Evolutionary conservation across 2,329 filamentous ascomycete species (phyloP).

Genomic region (Shiraia bambusicola): DNA sequence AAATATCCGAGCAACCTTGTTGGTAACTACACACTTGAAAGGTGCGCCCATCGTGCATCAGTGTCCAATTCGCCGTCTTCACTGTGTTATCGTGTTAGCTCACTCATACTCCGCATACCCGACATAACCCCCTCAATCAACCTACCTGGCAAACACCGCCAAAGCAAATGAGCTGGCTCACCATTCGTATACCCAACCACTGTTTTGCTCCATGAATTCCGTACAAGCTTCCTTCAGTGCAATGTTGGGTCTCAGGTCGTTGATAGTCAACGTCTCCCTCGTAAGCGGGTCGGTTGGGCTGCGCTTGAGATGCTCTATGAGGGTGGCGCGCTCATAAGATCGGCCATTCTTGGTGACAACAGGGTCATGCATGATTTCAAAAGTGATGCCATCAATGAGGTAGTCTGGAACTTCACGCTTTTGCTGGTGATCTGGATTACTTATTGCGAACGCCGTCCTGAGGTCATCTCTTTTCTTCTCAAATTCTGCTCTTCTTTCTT

Average conservation of each 20-base stretch:
- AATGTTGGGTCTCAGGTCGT: slow-evolving; percentile 79
- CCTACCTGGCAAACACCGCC: slow-evolving; percentile 14
- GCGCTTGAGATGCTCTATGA: slow-evolving; percentile 81
- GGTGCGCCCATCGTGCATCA: slow-evolving; percentile 33
- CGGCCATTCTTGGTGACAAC: slow-evolving; percentile 78
- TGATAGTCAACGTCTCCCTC: slow-evolving; percentile 66
- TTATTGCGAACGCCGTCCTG: slow-evolving; percentile 50
- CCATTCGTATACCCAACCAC: slow-evolving; percentile 89
- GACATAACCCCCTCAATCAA: slow-evolving; percentile 5
- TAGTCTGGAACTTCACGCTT: slow-evolving; percentile 68
- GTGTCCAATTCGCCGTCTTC: slow-evolving; percentile 28
- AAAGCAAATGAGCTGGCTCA: slow-evolving; percentile 45
- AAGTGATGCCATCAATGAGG: slow-evolving; percentile 74
- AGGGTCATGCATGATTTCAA: slow-evolving; percentile 72
- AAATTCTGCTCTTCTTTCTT: slow-evolving; percentile 46
- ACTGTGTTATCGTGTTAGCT: slow-evolving; percentile 26
- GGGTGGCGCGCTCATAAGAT: slow-evolving; percentile 83
- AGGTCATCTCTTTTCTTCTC: slow-evolving; percentile 49
- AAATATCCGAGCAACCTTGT: not conserved
- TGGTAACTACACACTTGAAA: slow-evolving; percentile 15
- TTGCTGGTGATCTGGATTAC: slow-evolving; percentile 48
- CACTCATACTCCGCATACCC: not conserved
- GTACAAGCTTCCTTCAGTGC: slow-evolving; percentile 78
- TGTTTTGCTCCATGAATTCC: slow-evolving; percentile 78
- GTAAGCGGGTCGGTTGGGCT: slow-evolving; percentile 80